Evolutionary conservation across 768 basidiomycete genomes (phyloP), one percentile per base, ranked within the genome.

Genomic region (Kwoniella pini): DNA sequence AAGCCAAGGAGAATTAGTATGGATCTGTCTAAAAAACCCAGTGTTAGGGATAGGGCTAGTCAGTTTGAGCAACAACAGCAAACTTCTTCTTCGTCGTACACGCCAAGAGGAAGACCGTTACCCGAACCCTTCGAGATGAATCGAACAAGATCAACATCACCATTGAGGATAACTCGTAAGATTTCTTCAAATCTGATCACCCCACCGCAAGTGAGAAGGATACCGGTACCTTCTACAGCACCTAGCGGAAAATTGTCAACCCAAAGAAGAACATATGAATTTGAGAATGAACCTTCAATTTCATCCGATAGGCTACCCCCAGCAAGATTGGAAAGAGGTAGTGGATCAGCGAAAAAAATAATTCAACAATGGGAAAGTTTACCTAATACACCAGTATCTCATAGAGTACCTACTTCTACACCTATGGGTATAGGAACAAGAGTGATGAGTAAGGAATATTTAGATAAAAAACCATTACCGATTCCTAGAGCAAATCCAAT

Each of bases 311-410:
- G 55, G 17, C 13, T 48, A 0, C 36, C 42, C 0, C 56, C 69
- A 9, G 51, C 62, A 7, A 56, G 61, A 27, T 48, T 74, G 33
- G 69, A 54, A 27, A 31, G 71, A 50, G 70, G 72, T 12, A 52
- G 31, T 48, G 72, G 70, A 27, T 70, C 71, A 17, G 66, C 73
- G 0, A 66, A 61, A 51, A 58, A 54, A 40, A 72, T 75, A 71
- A 68, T 75, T 28, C 58, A 72, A 60, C 62, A 70, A 61, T 75
- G 73, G 73, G 73, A 75, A 48, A 68, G 54, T 17, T 39, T 38
- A 28, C 53, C 39, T 22, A 28, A 48, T 38, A 57, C 50, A 43
- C 56, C 62, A n/a, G 38, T 13, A 10, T 19, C 9, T 30, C 27
- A 50, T 42, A 6, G 12, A 9, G 40, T 12, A 42, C 40, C 59